phyloP scores from a whole-genome alignment of 2,329 filamentous ascomycete species.

The Sphaerulina vaccinii region DNA sequence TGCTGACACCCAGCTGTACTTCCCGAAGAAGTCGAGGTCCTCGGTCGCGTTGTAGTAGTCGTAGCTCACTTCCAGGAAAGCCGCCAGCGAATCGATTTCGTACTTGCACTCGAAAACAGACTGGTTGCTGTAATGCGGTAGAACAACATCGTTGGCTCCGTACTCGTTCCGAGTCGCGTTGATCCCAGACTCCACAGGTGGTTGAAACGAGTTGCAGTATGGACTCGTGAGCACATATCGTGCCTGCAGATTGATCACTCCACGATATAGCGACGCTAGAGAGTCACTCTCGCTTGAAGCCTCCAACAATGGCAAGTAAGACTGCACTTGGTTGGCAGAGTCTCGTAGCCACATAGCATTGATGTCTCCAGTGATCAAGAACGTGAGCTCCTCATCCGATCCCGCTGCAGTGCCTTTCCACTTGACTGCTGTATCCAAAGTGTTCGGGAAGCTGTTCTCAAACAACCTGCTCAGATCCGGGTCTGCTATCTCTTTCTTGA shows the following conservation, averaged over 20 bases:
- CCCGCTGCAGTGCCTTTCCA: conserved; percentile 59
- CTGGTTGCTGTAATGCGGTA: conserved; percentile 43
- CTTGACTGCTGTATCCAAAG: conserved; percentile 68
- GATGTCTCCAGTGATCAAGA: conserved; percentile 60
- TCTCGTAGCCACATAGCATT: conserved; percentile 57
- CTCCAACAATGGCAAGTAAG: conserved; percentile 62
- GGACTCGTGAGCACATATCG: conserved; percentile 63
- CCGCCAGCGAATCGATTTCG: conserved; percentile 53
- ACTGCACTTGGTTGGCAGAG: conserved; percentile 68
- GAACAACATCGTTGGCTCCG: conserved; percentile 44
- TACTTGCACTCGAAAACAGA: conserved; percentile 56
- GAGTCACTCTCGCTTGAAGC: conserved; percentile 56
- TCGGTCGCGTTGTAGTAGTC: conserved; percentile 52
- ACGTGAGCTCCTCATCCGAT: conserved; percentile 61
- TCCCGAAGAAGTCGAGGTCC: conserved; percentile 50
- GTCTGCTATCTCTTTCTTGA: conserved; percentile 42
- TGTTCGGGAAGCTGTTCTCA: conserved; percentile 71
- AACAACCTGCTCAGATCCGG: conserved; percentile 69
- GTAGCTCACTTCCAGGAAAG: conserved; percentile 48
- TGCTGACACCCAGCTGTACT: conserved; percentile 49
- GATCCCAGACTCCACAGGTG: conserved; percentile 50
- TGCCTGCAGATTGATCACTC: conserved; percentile 69
- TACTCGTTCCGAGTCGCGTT: conserved; percentile 40
- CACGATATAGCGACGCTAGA: conserved; percentile 66
- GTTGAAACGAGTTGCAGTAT: conserved; percentile 55